These are phyloP conservation scores for Capsicum pubescens DNA, from an alignment of 257 asterid genomes.

Conservation along the genomic window DNA sequence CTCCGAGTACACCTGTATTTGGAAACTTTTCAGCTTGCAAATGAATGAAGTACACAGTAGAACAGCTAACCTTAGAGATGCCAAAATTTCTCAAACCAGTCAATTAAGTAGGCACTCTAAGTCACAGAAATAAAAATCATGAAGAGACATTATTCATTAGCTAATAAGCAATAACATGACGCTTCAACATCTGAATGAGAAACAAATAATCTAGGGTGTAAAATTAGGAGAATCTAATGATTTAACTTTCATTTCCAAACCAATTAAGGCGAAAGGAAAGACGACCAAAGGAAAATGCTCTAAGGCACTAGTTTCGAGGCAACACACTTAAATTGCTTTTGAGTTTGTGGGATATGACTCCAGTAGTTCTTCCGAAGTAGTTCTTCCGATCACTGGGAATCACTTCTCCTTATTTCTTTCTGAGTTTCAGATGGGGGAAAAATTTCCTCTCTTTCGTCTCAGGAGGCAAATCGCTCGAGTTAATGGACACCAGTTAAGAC, in stretches of 20 bases:
- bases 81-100: neutral
- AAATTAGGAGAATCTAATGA: constrained; percentile 18
- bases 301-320: neutral
- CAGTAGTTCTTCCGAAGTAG: too few relatives aligned
- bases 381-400: neutral
- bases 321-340: neutral
- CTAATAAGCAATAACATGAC: neutral
- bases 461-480: neutral
- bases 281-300: constrained; percentile 12
- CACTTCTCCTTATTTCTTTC: neutral
- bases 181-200: constrained; percentile 1
- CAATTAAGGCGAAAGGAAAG: neutral
- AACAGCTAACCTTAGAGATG: constrained; percentile 10
- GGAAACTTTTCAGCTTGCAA: constrained; percentile 12
- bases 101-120: constrained; percentile 2
- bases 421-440: neutral
- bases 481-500: neutral
- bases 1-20: constrained; percentile 69
- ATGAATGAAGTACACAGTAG: neutral
- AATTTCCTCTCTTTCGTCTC: neutral
- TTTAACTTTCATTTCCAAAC: neutral
- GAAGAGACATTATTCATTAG: neutral
- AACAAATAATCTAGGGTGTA: neutral
- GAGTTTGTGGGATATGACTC: neutral
- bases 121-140: constrained; percentile 12